phyloP scores from a whole-genome alignment of 208 protist genomes.

The Balamuthia mandrillaris region DNA sequence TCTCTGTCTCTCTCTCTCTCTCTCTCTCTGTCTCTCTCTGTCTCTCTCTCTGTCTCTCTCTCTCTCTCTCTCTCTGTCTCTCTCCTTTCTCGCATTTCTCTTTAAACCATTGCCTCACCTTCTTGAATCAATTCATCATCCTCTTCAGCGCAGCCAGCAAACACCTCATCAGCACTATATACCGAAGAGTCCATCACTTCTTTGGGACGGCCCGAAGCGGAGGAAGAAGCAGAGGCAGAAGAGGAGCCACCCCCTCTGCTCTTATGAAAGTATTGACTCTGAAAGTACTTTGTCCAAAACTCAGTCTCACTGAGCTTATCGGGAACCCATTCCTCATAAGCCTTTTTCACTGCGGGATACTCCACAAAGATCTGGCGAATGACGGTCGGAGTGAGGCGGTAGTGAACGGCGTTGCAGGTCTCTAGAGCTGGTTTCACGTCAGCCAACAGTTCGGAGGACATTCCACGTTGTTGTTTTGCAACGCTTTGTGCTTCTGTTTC shows the following conservation, averaged over 20 bases:
- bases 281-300: slow-evolving; percentile 29
- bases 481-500: background rate
- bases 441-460: background rate
- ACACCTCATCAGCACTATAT: too few relatives aligned
- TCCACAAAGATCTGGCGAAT: background rate
- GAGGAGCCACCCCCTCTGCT: background rate
- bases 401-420: background rate
- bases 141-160: too few relatives aligned
- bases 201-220: too few relatives aligned
- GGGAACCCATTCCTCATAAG: background rate
- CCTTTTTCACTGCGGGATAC: background rate
- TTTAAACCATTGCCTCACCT: too few relatives aligned
- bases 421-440: background rate
- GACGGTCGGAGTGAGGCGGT: background rate
- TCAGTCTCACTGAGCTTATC: background rate
- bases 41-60: background rate
- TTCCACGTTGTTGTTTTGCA: background rate
- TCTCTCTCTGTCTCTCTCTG: background rate
- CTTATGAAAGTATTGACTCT: background rate
- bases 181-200: too few relatives aligned
- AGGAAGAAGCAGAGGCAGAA: background rate
- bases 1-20: background rate
- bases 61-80: background rate
- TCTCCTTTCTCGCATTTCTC: background rate
- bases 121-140: too few relatives aligned